phyloP scores from a whole-genome alignment of 306 rosid species.

The Rosa rugosa region DNA sequence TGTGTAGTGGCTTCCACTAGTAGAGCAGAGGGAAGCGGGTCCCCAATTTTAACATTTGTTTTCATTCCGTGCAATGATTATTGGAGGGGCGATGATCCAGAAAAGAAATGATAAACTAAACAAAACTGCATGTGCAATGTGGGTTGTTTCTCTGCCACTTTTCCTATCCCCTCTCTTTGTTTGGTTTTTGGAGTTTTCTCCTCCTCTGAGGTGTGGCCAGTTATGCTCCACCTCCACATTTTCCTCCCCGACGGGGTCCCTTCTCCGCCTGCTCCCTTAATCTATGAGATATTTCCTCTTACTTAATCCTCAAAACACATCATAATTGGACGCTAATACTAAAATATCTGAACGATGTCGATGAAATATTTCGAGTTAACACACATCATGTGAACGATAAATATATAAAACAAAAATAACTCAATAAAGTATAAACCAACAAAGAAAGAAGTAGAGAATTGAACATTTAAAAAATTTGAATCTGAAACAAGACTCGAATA shows the following conservation, averaged over 20 bases:
- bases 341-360: not conserved
- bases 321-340: not conserved
- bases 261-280: slow-evolving; percentile 14
- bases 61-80: slow-evolving; percentile 73
- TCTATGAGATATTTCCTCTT: not conserved
- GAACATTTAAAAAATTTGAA: no score
- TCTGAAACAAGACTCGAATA: not conserved
- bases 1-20: slow-evolving; percentile 36
- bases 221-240: slow-evolving; percentile 46
- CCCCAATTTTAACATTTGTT: slow-evolving; percentile 47
- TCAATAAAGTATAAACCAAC: not conserved
- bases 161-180: slow-evolving; percentile 37
- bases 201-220: slow-evolving; percentile 34
- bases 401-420: no score
- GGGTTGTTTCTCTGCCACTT: slow-evolving; percentile 54
- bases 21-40: slow-evolving; percentile 21
- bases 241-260: slow-evolving; percentile 20
- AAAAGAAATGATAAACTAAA: slow-evolving; percentile 43
- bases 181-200: slow-evolving; percentile 46
- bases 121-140: slow-evolving; percentile 62
- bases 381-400: not conserved
- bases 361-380: not conserved
- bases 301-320: not conserved
- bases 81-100: slow-evolving; percentile 42
- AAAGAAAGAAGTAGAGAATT: not conserved